Conservation (phyloP, 2,329 filamentous ascomycete species). For the Pseudocercospora vitis region DNA sequence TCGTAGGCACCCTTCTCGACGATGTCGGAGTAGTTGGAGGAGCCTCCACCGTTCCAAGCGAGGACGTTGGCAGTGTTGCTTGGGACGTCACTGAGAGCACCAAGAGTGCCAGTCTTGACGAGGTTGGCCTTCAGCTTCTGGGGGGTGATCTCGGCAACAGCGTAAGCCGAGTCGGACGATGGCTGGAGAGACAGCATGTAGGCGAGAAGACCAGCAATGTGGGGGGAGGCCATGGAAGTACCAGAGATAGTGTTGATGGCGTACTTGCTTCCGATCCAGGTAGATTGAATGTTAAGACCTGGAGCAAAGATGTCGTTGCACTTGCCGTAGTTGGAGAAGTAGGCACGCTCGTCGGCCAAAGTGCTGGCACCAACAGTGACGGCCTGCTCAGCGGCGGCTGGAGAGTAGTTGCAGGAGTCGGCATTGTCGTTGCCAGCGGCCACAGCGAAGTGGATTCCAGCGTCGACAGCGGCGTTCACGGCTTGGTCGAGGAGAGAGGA, state of each 20-base stretch:
- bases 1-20: conserved; percentile 41
- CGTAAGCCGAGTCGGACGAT: conserved; percentile 82
- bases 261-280: conserved; percentile 96
- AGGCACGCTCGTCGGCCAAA: conserved; percentile 90
- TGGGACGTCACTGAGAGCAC: conserved; percentile 77
- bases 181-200: conserved; percentile 98
- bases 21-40: conserved; percentile 72
- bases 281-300: conserved; percentile 85
- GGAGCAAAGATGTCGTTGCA: conserved; percentile 99
- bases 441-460: conserved; percentile 95
- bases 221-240: conserved; percentile 98
- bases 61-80: conserved; percentile 88
- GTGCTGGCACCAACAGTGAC: conserved; percentile 95
- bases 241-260: conserved; percentile 99
- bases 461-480: conserved; percentile 88
- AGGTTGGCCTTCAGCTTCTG: conserved; percentile 91
- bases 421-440: conserved; percentile 98
- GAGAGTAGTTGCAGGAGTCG: conserved; percentile 97
- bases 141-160: conserved; percentile 84
- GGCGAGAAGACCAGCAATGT: conserved; percentile 92
- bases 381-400: conserved; percentile 85
- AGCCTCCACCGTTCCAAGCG: conserved; percentile 97
- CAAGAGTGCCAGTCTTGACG: conserved; percentile 77
- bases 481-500: conserved; percentile 85
- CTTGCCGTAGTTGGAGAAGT: conserved; percentile 99